Base-by-base conservation (phyloP, 169 alveolate genomes). In the Eimeria maxima region DNA sequence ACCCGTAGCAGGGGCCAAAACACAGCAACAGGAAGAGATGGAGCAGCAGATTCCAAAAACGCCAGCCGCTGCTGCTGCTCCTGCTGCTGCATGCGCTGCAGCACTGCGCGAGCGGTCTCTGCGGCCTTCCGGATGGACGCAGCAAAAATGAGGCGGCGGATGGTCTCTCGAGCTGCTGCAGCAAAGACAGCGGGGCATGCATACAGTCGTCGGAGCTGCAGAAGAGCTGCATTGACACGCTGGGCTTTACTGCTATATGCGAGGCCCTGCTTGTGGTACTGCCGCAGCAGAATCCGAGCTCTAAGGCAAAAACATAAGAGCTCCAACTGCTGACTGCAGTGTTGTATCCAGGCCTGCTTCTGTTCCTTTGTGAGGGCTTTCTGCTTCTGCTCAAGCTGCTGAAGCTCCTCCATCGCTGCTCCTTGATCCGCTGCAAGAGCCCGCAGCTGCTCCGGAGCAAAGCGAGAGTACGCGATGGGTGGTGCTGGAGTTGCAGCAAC, bases 21-120 rank as follows among this genome's bases (percentile, higher is more conserved):
- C 18, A 57, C 78, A 33, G 93, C 93, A 22, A 80, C 80, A 60
- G 93, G 93, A 16, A 86, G 80, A 4, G 93, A 86, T 1, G 93
- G 33, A 86, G 93, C 93, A 86, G 93, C 93, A 38, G 44, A 14
- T 33, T 86, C 93, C 22, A 86, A 44, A 38, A 86, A 86, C 24
- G 20, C 45, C 60, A 86, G 93, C 78, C 93, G 93, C 8, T 53
- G 93, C 78, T 86, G 93, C 93, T 86, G 93, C 60, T 86, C 93
- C 80, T 86, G 65, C 78, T 86, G 93, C 93, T 86, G 93, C 93
- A 86, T 86, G 93, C 93, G 93, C 24, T 86, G 93, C 63, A 86
- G 81, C 57, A 86, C 93, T 33, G 63, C 93, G 8, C 69, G 78
- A 47, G 93, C 93, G 42, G 78, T 55, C 80, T 86, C 93, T 16